Evolutionary conservation across 306 rosid genomes (phyloP), one percentile per base, ranked within the genome.

Genomic region (Heteromeles arbutifolia): DNA sequence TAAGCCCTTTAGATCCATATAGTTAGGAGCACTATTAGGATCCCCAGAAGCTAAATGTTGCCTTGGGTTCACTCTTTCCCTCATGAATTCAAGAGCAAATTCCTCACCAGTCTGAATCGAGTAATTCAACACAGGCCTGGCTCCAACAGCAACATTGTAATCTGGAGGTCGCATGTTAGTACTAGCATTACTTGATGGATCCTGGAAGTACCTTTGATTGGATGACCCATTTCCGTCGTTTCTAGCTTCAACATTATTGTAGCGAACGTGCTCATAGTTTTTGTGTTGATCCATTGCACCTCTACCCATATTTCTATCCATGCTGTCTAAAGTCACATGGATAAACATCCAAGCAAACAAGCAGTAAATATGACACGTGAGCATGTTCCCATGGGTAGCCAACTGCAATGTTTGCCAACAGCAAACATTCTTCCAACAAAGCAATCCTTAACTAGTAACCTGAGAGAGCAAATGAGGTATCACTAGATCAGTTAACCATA

Each of bases 21-120:
- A 88, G 62, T 82, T 86, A n/a, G 96, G 22, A 29, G 93, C 67
- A 77, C 78, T 78, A 72, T 78, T 84, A 74, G 93, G 87, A 31
- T 90, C 96, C 31, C 86, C 85, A 4, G 81, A 80, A 37, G 87
- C 61, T 63, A 88, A 56, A 44, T 89, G 92, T 72, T 85, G 90
- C 79, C 81, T 82, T 39, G 85, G 81, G 75, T 87, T 90, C 81
- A 88, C 96, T 82, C 93, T 85, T 59, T 92, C 97, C 75, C 97
- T 84, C 97, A 92, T 92, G 74, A 92, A 92, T 75, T 92, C 97
- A n/a, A 92, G 91, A 70, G 97, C 79, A 57, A 91, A 92, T 70
- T 92, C 97, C 84, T 92, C 97, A 39, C 97, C 97, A 61, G 97
- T 92, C 83, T 90, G 97, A 74, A 92, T 92, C 82, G 97, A 92